Conservation (phyloP, 139 green algal species). For the Protoeuglena noctilucae region DNA sequence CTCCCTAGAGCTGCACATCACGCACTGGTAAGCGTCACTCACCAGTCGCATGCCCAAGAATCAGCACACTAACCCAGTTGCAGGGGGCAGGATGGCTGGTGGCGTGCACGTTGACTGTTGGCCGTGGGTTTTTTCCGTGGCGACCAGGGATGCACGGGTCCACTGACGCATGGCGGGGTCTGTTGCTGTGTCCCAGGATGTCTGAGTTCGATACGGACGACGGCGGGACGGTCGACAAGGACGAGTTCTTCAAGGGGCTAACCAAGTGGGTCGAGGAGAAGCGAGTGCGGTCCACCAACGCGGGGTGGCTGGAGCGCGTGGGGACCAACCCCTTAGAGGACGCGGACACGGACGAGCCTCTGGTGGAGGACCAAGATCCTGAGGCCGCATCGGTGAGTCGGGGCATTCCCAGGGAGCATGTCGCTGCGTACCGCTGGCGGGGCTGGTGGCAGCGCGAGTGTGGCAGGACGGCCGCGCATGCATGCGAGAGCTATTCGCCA, state of each 20-base stretch:
- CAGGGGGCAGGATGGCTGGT: not conserved
- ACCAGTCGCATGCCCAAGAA: too few relatives aligned
- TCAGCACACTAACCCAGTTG: too few relatives aligned
- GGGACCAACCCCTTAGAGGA: not conserved
- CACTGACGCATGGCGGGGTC: not conserved
- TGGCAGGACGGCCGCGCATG: too few relatives aligned
- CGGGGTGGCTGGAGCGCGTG: not conserved
- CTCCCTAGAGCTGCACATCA: not conserved
- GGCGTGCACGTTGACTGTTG: constrained; percentile 8
- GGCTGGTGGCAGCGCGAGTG: too few relatives aligned
- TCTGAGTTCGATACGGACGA: constrained; percentile 28
- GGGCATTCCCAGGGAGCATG: too few relatives aligned
- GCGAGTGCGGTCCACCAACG: constrained; percentile 4
- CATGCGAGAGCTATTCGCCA: too few relatives aligned
- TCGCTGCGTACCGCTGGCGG: too few relatives aligned
- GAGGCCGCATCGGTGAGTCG: too few relatives aligned
- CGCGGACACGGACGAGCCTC: constrained; percentile 4
- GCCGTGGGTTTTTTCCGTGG: too few relatives aligned
- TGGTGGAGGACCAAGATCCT: too few relatives aligned
- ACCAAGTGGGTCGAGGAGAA: constrained; percentile 15
- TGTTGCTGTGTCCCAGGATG: not conserved
- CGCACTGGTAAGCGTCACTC: too few relatives aligned
- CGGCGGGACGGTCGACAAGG: constrained; percentile 13
- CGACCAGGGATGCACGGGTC: too few relatives aligned
- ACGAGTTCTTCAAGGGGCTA: constrained; percentile 20